Base-by-base conservation (phyloP, 306 rosid genomes). In the Macrotyloma uniflorum region DNA sequence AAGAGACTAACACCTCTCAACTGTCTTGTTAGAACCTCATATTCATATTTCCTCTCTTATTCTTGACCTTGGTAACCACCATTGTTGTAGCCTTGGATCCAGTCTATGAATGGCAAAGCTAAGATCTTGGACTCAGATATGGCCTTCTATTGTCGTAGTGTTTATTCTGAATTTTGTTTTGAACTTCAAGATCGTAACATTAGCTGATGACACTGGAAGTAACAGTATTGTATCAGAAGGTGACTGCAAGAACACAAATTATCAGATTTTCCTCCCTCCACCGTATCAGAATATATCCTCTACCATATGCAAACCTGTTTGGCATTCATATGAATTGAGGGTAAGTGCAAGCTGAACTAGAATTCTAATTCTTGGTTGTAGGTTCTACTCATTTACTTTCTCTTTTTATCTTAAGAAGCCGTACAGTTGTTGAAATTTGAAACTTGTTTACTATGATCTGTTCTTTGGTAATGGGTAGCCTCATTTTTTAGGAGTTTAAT, bases 251-350 rank as follows among this genome's bases (percentile, higher is more conserved):
- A 83, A 78, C 47, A 86, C 88, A 64, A 93, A 93, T 77, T 80
- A 88, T 75, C 89, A 84, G 53, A 80, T 76, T 77, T 95, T 93
- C 68, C 94, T 95, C 61, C 99, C 93, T 11, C 93, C 99, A 26
- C 99, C 99, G 0, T 95, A 83, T 82, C 86, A 85, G 53, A 95
- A 95, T 67, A 71, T 90, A 74, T 75, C 99, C 55, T 66, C 84
- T 70, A 74, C 86, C 55, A 70, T 84, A 42, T 95, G 99, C 80
- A 93, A 68, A 80, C 97, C 98, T 55, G 83, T 95, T 14, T 95
- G 99, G 99, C 85, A 91, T 78, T 89, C 94, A 59, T 95, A 85
- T 79, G 93, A 91, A 46, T 74, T 95, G 83, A 88, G 97, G 91
- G 97, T 93, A 85, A 77, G 94, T 84, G 78, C 74, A 10, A 47